Percentiles rank a stretch among this genome's conserved stretches.
Conservation (phyloP, 768 basidiomycete genomes). For the Lactarius psammicola region DNA sequence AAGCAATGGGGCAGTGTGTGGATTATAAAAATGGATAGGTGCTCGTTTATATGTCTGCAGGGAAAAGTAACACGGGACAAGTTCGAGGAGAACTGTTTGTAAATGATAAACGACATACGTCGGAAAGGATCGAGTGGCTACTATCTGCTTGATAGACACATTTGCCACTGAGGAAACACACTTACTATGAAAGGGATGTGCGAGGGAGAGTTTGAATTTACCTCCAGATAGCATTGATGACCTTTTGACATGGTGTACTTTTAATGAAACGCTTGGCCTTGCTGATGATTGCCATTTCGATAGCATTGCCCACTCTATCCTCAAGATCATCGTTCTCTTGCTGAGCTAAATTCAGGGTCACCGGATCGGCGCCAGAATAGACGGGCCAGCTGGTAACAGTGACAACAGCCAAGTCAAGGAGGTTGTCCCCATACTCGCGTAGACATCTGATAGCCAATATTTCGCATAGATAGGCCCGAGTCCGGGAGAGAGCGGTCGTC, state of each 20-base stretch:
- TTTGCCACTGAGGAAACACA: slow-evolving; percentile 56
- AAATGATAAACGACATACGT: slow-evolving; percentile 48
- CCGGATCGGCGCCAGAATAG: slow-evolving; percentile 68
- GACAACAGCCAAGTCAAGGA: slow-evolving; percentile 66
- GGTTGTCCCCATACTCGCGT: slow-evolving; percentile 64
- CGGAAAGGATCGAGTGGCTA: slow-evolving; percentile 84
- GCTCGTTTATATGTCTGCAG: slow-evolving; percentile 88
- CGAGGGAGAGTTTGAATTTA: slow-evolving; percentile 36
- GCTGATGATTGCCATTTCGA: slow-evolving; percentile 88
- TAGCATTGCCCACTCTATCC: slow-evolving; percentile 84
- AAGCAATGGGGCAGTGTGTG: slow-evolving; percentile 87
- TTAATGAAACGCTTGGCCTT: slow-evolving; percentile 89
- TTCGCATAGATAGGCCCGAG: slow-evolving; percentile 85
- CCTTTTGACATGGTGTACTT: slow-evolving; percentile 83
- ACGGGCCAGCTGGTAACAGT: slow-evolving; percentile 81
- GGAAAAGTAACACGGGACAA: slow-evolving; percentile 4
- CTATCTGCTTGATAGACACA: slow-evolving; percentile 91
- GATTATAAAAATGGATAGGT: slow-evolving; percentile 92
- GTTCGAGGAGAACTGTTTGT: slow-evolving; percentile 1
- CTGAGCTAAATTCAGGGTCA: slow-evolving; percentile 54
- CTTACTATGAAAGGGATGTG: slow-evolving; percentile 26
- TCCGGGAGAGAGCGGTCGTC: slow-evolving; percentile 63
- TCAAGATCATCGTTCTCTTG: slow-evolving; percentile 71
- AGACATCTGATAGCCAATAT: slow-evolving; percentile 81
- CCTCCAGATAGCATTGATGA: slow-evolving; percentile 84